Evolutionary conservation across 2,329 filamentous ascomycete genomes (phyloP), one percentile per base, ranked within the genome.

Genomic region (Trichoderma afroharzianum): DNA sequence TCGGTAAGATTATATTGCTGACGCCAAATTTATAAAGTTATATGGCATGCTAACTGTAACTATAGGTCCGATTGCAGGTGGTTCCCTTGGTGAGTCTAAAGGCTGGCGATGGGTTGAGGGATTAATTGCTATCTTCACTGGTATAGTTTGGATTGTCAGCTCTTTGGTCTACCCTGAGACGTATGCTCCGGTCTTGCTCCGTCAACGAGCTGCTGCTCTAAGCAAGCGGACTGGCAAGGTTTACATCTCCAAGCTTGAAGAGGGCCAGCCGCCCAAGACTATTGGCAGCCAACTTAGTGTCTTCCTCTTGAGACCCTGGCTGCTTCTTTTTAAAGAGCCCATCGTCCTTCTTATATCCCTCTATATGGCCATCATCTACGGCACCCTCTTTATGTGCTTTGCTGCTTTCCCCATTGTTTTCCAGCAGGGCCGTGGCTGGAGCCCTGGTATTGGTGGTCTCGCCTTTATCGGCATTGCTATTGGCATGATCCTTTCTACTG

Each of bases 101-200:
- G 89, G 89, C 9, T 91, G 90, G 90, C 82, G 88, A 76, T 91
- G 90, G 90, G 85, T 91, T 11, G 84, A 88, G 78, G 89, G 88
- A 1, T 80, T 92, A 62, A 85, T 90, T 77, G 85, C 87, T 63
- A 88, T 89, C 73, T 89, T 92, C 76, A 87, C 86, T 1, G 89
- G 88, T 7, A 76, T 83, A 9, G 80, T 91, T 30, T 91, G 88
- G 86, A 83, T 90, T 61, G 62, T 85, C 58, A 85, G 84, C 68
- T 77, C 83, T 0, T 72, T 89, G 36, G 74, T 85, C 43, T 81
- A 88, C n/a, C 88, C 88, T 2, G 88, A 90, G 79, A 91, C 88
- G 0, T 90, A 90, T 75, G 82, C 86, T 0, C 88, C 88, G 0
- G 84, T 88, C 11, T 80, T 90, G 21, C 83, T 90, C 3, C 84